Evolutionary conservation across 805 yeast species (phyloP), one percentile per base, ranked within the genome.

Genomic region (Spathaspora passalidarum): DNA sequence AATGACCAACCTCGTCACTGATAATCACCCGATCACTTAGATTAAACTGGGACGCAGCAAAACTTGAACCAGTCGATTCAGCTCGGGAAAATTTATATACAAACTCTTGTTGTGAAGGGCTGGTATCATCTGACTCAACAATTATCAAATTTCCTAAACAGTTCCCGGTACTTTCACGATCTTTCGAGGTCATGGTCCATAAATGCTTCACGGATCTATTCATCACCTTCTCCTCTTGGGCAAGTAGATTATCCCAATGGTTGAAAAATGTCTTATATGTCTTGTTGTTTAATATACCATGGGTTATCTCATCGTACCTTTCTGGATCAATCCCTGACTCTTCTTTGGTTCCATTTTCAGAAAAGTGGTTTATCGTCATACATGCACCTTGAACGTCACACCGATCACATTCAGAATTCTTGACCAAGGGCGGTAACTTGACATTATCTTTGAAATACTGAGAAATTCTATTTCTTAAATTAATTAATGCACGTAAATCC

Each of bases 1-100:
- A 84, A 59, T 86, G 88, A 0, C 96, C 96, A 0, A 61, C 49
- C 54, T 88, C 95, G 60, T 87, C 96, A 57, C 96, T 89, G 1
- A 90, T 68, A 13, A 86, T 72, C 1, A 91, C 76, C 34, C 80
- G 69, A 57, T 91, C 97, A 50, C 77, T 73, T 32, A 72, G 68
- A 0, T 68, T 43, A 2, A 89, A 55, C 47, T 84, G 88, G 0
- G 84, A 66, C 13, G 23, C 6, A 11, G 6, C 7, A 45, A 7
- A 68, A 40, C 41, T 17, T 35, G 52, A 18, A 35, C 52, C 42
- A 4, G n/a, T 23, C 7, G 45, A 26, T 10, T 23, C 17, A 18
- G 55, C 60, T 56, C 84, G 69, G 42, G 62, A 64, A 56, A 84
- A 80, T 0, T 78, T 72, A 59, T 84, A 84, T 7, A 66, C 40